Evolutionary conservation across 768 basidiomycete genomes (phyloP).

Genomic region (Tylopilus sp.): DNA sequence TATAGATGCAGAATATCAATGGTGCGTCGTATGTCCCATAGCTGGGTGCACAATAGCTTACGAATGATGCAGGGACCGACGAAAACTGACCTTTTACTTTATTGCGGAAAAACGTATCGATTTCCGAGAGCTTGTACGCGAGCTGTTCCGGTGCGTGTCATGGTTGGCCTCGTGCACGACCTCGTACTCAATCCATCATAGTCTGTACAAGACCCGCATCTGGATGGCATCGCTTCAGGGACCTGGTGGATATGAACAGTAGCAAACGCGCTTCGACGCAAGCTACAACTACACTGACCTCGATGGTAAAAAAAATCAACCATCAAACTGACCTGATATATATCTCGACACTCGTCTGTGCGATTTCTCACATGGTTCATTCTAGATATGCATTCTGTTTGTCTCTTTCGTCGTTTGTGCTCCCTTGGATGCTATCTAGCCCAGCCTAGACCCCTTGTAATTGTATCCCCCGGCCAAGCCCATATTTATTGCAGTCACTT

Average conservation of each 20-base stretch:
- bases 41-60: background rate
- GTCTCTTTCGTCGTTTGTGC: background rate
- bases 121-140: conserved; percentile 93
- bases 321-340: conserved; percentile 14
- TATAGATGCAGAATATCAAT: conserved; percentile 97
- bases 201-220: conserved; percentile 90
- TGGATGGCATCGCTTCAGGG: conserved; percentile 90
- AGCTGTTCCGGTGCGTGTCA: conserved; percentile 72
- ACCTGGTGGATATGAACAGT: conserved; percentile 42
- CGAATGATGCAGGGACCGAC: conserved; percentile 71
- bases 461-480: conserved; percentile 13
- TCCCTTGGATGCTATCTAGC: conserved; percentile 29
- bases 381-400: conserved; percentile 31
- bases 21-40: conserved; percentile 48
- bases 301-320: conserved; percentile 5
- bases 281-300: background rate
- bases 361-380: conserved; percentile 12
- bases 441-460: conserved; percentile 31
- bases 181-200: conserved; percentile 25
- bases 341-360: conserved; percentile 18
- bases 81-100: conserved; percentile 98
- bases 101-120: conserved; percentile 93
- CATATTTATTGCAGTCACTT: conserved; percentile 19
- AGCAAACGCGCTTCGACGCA: conserved; percentile 12
- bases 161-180: conserved; percentile 3